Evolutionary conservation across 352 stramenopile genomes (phyloP), one percentile per base, ranked within the genome.

Genomic region (Sclerospora graminicola): DNA sequence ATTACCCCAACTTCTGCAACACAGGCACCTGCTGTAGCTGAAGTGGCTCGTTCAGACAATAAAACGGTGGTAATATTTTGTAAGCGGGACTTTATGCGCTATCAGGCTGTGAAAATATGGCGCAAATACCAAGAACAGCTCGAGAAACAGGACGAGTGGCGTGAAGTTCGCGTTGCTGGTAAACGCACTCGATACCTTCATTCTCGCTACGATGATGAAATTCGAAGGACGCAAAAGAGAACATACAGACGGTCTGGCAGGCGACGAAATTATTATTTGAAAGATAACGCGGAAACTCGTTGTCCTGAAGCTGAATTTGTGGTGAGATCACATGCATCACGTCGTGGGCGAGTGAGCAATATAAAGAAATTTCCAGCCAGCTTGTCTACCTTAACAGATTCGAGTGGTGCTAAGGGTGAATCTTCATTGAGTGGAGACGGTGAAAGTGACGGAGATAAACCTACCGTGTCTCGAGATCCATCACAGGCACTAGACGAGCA

Each of bases 41-140:
- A 37, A 9, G 9, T 15, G 5, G 18, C 44, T 2, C 42, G 26
- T 45, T 45, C 34, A 28, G 48, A 44, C 50, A 69, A 72, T 49
- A 63, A 68, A 33, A 86, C 76, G 7, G 59, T 89, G n/a, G 68
- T 85, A 43, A 76, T 89, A 41, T 89, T 89, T 40, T 89, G 76
- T 55, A 85, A 82, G 48, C 70, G 76, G 7, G 76, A 89, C 33
- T 89, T 89, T 24, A 64, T 89, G 58, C 70, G 76, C 8, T 89
- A 79, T 31, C 76, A 89, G 53, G 70, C 71, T 16, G 62, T 45
- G 0, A 79, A 67, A 33, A 57, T 89, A 26, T 89, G 71, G 70
- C 67, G 72, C 24, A 89, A 83, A 32, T 89, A 78, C 37, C 61
- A 83, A 55, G 73, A 83, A 21, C 72, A 83, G 45, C 66, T 76